phyloP scores from a whole-genome alignment of 441 rosid genomes.

The Eruca vesicaria region DNA sequence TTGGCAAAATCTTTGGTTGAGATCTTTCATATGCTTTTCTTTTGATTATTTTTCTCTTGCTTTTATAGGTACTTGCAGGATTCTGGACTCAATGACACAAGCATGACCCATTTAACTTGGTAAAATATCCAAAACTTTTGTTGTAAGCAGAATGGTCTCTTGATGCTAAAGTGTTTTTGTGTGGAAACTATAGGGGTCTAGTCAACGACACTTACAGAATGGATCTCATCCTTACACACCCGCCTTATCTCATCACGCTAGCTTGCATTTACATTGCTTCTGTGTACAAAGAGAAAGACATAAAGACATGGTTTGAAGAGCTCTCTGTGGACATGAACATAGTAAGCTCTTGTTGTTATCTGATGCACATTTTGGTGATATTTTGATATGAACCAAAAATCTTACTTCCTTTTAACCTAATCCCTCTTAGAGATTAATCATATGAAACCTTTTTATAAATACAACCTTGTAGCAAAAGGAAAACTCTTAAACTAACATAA shows the following conservation, averaged over 20 bases:
- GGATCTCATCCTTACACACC: slow-evolving; percentile 89
- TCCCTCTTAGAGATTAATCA: no score
- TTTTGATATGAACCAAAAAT: no score
- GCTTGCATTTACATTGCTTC: slow-evolving; percentile 92
- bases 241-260: slow-evolving; percentile 80
- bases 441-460: no score
- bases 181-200: slow-evolving; percentile 69
- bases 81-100: slow-evolving; percentile 67
- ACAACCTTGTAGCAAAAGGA: no score
- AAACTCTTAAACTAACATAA: no score
- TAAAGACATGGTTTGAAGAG: slow-evolving; percentile 93
- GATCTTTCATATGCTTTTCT: neutral
- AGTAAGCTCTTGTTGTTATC: slow-evolving; percentile 47
- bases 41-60: slow-evolving; percentile 14
- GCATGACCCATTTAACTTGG: slow-evolving; percentile 82
- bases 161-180: slow-evolving; percentile 18
- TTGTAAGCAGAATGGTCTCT: neutral
- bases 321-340: slow-evolving; percentile 91
- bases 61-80: slow-evolving; percentile 74
- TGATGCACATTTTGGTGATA: neutral
- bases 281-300: slow-evolving; percentile 72
- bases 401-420: no score
- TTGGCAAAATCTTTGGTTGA: neutral
- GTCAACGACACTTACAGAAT: slow-evolving; percentile 93
- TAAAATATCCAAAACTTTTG: slow-evolving; percentile 32